These are phyloP conservation scores for Sporisorium exsertum DNA, from an alignment of 1,284 basidiomycete genomes.

Conservation along the genomic window DNA sequence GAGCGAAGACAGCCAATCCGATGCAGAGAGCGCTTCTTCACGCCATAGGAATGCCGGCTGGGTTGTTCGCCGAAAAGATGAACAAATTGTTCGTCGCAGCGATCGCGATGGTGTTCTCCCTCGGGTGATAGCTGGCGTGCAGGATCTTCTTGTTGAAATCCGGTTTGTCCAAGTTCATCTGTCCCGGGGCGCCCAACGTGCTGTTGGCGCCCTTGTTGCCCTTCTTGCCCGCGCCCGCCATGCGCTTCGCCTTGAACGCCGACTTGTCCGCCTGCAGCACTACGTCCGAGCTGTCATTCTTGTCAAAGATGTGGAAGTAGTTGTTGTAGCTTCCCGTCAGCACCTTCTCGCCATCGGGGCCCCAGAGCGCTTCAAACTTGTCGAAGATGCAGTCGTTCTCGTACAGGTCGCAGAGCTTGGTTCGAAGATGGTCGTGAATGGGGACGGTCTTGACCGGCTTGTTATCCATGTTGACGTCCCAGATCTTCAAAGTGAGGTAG, in stretches of 20 bases:
- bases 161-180: conserved; percentile 66
- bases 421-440: conserved; percentile 96
- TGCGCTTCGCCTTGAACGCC: conserved; percentile 98
- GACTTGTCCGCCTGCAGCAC: conserved; percentile 99
- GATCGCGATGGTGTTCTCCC: conserved; percentile 87
- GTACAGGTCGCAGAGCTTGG: conserved; percentile 97
- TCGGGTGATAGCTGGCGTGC: conserved; percentile 88
- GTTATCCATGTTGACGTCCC: conserved; percentile 99
- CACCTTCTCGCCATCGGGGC: conserved; percentile 64
- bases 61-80: conserved; percentile 73
- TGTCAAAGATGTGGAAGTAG: conserved; percentile 99
- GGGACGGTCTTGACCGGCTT: conserved; percentile 96
- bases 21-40: conserved; percentile 1
- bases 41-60: conserved; percentile 52
- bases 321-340: conserved; percentile 97
- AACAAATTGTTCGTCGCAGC: conserved; percentile 72
- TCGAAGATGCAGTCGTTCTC: conserved; percentile 99
- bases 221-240: conserved; percentile 77
- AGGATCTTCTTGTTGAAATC: conserved; percentile 97
- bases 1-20: neutral
- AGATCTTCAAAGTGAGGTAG: conserved; percentile 97
- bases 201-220: conserved; percentile 78
- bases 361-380: conserved; percentile 80
- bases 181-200: conserved; percentile 76
- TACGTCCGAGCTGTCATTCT: conserved; percentile 87